Conservation (phyloP, 805 yeast species). For the Yarrowia osloensis region DNA sequence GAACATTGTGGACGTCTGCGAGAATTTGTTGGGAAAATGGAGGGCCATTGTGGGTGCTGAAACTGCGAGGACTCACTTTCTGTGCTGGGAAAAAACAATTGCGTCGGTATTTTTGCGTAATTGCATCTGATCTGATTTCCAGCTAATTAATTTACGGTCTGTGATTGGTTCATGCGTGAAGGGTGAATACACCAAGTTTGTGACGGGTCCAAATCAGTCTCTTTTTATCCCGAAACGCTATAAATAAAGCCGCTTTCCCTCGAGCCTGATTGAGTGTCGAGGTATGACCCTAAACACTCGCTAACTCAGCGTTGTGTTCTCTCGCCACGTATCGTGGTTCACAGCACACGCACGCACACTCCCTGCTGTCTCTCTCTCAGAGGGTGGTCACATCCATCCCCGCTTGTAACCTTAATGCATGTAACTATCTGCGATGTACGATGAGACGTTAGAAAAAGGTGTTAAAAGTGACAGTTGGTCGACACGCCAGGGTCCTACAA, state of each 20-base stretch:
- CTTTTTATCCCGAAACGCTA: background rate
- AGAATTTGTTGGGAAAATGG: background rate
- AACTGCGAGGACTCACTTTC: background rate
- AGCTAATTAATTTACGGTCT: background rate
- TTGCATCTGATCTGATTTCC: background rate
- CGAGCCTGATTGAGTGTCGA: background rate
- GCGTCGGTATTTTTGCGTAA: background rate
- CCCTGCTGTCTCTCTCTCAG: background rate
- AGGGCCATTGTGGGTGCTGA: background rate
- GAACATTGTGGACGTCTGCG: conserved; percentile 19
- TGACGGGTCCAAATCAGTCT: background rate
- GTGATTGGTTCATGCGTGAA: conserved; percentile 2
- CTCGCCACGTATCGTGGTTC: conserved; percentile 6
- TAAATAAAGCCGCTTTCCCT: background rate
- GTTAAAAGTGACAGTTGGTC: background rate
- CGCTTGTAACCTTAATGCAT: conserved; percentile 13
- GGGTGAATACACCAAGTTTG: too few species aligned
- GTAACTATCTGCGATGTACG: conserved; percentile 28
- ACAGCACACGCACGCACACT: too few species aligned
- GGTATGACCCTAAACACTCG: too few species aligned
- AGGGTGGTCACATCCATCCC: conserved; percentile 3
- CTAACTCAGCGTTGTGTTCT: background rate
- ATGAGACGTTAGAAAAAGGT: conserved; percentile 17
- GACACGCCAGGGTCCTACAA: background rate
- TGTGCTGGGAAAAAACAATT: background rate